These are phyloP conservation scores for Eruca vesicaria DNA, from an alignment of 441 rosid genomes.

Conservation along the genomic window DNA sequence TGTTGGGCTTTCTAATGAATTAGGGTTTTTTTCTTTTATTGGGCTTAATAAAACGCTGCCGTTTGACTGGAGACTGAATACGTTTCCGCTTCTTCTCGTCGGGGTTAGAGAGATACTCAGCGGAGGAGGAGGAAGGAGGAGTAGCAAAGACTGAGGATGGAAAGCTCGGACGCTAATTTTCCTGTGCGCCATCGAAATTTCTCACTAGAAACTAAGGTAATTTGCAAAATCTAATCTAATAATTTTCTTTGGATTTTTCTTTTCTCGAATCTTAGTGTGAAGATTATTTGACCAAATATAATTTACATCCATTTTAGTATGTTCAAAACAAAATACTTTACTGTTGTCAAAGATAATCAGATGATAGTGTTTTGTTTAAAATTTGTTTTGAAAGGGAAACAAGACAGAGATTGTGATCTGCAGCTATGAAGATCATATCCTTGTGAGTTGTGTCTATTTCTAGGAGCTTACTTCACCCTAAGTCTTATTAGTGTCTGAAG, in stretches of 20 bases:
- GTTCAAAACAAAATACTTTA: background rate
- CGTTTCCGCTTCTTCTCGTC: background rate
- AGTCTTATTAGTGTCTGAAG: background rate
- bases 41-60: background rate
- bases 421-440: slow-evolving; percentile 73
- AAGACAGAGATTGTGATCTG: slow-evolving; percentile 71
- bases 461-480: background rate
- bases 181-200: slow-evolving; percentile 52
- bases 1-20: background rate
- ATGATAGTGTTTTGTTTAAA: background rate
- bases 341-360: background rate
- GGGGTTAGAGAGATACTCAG: background rate
- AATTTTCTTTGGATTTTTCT: background rate
- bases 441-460: slow-evolving; percentile 55
- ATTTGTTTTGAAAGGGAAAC: slow-evolving; percentile 57
- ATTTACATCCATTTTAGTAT: background rate
- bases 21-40: background rate
- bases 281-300: background rate
- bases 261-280: background rate
- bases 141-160: slow-evolving; percentile 34
- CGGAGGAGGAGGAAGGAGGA: background rate
- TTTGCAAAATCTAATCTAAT: background rate
- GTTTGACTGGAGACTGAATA: background rate
- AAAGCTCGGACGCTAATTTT: slow-evolving; percentile 40
- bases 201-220: slow-evolving; percentile 53